Percentiles rank a stretch among this genome's conserved stretches.
phyloP scores from a whole-genome alignment of 2,329 filamentous ascomycete genomes.

The Rhexocercosporidium sp. region DNA sequence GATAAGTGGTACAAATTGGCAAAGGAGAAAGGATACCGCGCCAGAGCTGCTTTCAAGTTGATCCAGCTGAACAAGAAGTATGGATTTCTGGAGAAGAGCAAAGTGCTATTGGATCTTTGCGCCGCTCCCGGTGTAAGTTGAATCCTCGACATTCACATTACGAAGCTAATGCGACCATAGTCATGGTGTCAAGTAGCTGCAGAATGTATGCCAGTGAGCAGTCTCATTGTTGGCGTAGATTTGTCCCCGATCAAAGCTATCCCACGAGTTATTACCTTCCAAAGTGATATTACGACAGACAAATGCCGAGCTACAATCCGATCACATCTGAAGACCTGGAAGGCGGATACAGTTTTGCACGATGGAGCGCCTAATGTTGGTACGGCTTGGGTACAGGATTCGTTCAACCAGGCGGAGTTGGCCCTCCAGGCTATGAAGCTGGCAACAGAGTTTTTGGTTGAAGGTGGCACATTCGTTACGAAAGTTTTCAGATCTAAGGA shows the following conservation, averaged over 20 bases:
- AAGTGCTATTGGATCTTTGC: constrained; percentile 95
- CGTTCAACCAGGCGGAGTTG: constrained; percentile 95
- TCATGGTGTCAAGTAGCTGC: constrained; percentile 97
- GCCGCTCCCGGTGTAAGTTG: constrained; percentile 84
- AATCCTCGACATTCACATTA: not conserved
- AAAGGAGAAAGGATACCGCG: constrained; percentile 97
- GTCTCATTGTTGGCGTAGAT: constrained; percentile 93
- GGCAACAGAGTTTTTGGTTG: constrained; percentile 88
- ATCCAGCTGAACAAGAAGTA: constrained; percentile 99
- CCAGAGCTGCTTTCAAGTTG: constrained; percentile 95
- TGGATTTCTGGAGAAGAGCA: constrained; percentile 96
- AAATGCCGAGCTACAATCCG: constrained; percentile 92
- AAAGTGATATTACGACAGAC: constrained; percentile 97
- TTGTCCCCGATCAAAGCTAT: constrained; percentile 95
- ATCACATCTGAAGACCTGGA: constrained; percentile 92
- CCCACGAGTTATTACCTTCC: constrained; percentile 90
- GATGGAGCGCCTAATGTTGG: constrained; percentile 98
- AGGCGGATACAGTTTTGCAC: constrained; percentile 93
- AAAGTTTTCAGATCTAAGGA: constrained; percentile 98
- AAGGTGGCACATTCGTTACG: constrained; percentile 92
- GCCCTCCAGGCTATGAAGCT: constrained; percentile 90
- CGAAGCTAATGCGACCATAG: constrained; percentile 48
- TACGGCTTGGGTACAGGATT: constrained; percentile 97
- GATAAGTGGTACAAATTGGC: constrained; percentile 99
- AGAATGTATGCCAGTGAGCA: constrained; percentile 90